Evolutionary conservation across 345 rosid genomes (phyloP).

Genomic region (Ricinus communis): DNA sequence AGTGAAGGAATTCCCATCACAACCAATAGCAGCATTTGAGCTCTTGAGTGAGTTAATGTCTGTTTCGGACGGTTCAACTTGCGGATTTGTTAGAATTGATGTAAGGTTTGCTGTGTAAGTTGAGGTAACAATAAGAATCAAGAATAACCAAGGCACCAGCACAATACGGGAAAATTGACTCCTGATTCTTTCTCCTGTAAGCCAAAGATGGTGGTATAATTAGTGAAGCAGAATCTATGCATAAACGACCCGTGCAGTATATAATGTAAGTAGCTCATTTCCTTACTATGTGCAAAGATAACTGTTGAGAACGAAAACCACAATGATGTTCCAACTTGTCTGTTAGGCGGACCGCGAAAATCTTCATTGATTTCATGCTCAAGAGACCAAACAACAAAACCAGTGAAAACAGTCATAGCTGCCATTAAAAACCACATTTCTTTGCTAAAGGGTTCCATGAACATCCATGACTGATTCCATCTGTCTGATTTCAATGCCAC

Average conservation of each 20-base stretch:
- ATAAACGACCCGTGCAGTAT: too few species aligned
- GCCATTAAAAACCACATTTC: conserved; percentile 15
- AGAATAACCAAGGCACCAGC: conserved; percentile 18
- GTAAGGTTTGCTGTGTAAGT: conserved; percentile 17
- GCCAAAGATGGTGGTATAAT: neutral
- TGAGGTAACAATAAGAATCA: conserved; percentile 9
- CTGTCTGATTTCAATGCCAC: neutral
- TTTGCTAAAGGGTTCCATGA: conserved; percentile 17
- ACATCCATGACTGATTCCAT: conserved; percentile 10
- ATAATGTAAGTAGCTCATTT: neutral
- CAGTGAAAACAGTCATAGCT: conserved; percentile 9
- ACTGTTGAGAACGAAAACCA: conserved; percentile 18
- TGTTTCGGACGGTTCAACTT: neutral
- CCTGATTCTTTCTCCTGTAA: conserved; percentile 15
- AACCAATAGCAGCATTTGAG: conserved; percentile 16
- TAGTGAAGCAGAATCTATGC: too few species aligned
- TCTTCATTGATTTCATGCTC: conserved; percentile 2
- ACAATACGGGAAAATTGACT: conserved; percentile 8
- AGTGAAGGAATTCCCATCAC: conserved; percentile 8
- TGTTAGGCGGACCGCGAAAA: neutral
- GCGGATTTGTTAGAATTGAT: conserved; percentile 15
- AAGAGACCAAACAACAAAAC: conserved; percentile 24
- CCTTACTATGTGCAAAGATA: conserved; percentile 7
- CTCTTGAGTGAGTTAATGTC: conserved; percentile 3
- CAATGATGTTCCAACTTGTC: conserved; percentile 8